Conservation (phyloP, 164 flowering plant species). For the Annona cherimola region DNA sequence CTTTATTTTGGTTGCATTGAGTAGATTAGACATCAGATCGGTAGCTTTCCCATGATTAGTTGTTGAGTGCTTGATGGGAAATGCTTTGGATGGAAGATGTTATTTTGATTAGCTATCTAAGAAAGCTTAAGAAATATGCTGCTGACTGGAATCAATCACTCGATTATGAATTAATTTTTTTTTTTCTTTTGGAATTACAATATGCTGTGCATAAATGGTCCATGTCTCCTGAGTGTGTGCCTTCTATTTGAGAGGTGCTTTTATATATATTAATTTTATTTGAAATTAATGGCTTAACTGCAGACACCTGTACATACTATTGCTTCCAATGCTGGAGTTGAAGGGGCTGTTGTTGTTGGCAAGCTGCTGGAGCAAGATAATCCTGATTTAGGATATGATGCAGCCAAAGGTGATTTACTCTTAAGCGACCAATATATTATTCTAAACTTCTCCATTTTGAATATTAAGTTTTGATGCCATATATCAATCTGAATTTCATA, state of each 20-base stretch:
- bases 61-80: no score
- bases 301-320: conserved; percentile 85
- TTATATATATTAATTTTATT: neutral
- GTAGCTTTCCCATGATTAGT: no score
- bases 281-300: conserved; percentile 7
- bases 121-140: no score
- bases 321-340: conserved; percentile 93
- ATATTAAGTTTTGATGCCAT: neutral
- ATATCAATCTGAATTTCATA: neutral
- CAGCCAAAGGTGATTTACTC: conserved; percentile 69
- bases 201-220: no score
- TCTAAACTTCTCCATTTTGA: neutral
- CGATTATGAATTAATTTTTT: no score
- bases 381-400: conserved; percentile 93
- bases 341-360: conserved; percentile 96
- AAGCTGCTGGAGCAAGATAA: conserved; percentile 87
- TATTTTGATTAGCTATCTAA: no score
- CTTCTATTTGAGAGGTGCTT: no score
- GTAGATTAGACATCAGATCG: no score
- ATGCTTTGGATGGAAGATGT: no score
- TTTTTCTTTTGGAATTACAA: no score
- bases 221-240: neutral
- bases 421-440: neutral
- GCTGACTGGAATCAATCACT: no score
- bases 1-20: no score